Conservation (phyloP, 768 basidiomycete species). For the Hygrophorus russula region DNA sequence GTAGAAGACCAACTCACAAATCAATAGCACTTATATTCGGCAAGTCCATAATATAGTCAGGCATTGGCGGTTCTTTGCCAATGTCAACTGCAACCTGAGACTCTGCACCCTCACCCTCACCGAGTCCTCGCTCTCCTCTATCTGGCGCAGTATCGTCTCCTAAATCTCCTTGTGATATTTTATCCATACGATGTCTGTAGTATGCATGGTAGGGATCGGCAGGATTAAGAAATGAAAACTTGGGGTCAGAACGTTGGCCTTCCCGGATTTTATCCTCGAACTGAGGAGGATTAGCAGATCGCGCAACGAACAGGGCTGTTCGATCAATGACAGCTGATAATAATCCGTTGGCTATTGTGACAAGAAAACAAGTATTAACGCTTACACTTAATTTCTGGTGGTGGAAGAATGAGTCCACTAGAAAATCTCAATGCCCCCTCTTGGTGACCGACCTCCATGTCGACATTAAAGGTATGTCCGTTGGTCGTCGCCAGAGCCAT, state of each 20-base stretch:
- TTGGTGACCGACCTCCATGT: conserved; percentile 24
- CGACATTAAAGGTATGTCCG: conserved; percentile 29
- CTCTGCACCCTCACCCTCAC: conserved; percentile 18
- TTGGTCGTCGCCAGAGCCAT: conserved; percentile 18
- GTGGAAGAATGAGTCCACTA: conserved; percentile 87
- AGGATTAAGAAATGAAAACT: conserved; percentile 97
- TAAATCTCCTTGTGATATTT: conserved; percentile 63
- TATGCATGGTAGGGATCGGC: conserved; percentile 98
- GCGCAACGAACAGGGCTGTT: conserved; percentile 84
- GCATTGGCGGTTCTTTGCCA: conserved; percentile 65
- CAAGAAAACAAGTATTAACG: conserved; percentile 18
- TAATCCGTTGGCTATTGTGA: conserved; percentile 5
- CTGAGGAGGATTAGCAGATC: conserved; percentile 84
- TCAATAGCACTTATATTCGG: conserved; percentile 85
- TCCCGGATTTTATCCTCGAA: conserved; percentile 98
- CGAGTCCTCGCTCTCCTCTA: conserved; percentile 30
- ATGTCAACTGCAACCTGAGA: conserved; percentile 44
- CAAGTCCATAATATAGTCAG: conserved; percentile 77
- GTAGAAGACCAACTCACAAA: conserved; percentile 44
- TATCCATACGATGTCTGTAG: conserved; percentile 87
- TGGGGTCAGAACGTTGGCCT: conserved; percentile 91
- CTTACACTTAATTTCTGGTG: conserved; percentile 90
- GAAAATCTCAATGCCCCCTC: conserved; percentile 42
- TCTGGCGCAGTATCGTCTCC: conserved; percentile 45
- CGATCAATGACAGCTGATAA: conserved; percentile 83